Conservation (phyloP, 1,284 basidiomycete genomes). For the Pascua guehoae region DNA sequence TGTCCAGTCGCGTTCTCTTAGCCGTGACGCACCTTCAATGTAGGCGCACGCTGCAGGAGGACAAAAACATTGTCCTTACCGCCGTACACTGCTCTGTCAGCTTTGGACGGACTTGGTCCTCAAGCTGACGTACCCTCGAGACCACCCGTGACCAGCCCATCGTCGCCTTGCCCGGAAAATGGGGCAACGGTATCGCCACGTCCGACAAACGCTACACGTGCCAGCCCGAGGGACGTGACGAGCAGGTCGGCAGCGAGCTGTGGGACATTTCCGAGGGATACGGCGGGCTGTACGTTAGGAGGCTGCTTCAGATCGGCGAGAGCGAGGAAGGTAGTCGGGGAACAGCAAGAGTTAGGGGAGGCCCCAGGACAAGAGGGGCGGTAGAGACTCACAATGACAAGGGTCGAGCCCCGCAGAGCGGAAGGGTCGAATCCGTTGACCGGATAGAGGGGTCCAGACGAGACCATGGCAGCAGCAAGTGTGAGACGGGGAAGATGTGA, state of each 20-base stretch:
- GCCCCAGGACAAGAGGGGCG: too few species aligned
- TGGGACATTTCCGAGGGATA: constrained; percentile 72
- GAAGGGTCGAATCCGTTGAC: constrained; percentile 12
- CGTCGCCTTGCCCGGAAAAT: constrained; percentile 63
- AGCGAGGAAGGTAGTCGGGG: constrained; percentile 68
- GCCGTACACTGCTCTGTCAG: constrained; percentile 14
- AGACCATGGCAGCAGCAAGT: too few species aligned
- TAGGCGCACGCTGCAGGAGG: constrained; percentile 63
- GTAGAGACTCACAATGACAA: constrained; percentile 17
- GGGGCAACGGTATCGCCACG: constrained; percentile 63
- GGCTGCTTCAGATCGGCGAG: constrained; percentile 60
- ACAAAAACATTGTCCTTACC: constrained; percentile 6
- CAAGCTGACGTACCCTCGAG: constrained; percentile 59
- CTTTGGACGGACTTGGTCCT: too few species aligned
- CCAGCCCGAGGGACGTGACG: constrained; percentile 61
- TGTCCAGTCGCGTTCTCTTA: neutral
- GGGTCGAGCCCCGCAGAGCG: constrained; percentile 7
- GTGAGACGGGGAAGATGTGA: neutral
- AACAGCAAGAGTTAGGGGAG: constrained; percentile 81
- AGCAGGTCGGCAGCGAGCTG: constrained; percentile 72
- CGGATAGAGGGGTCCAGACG: constrained; percentile 10
- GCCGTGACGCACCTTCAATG: constrained; percentile 58
- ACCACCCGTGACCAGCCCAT: constrained; percentile 64
- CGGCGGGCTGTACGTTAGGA: constrained; percentile 67
- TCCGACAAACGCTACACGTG: constrained; percentile 58